Evolutionary conservation across 2,329 filamentous ascomycete species (phyloP), one percentile per base, ranked within the genome.

Genomic region (Lachnellula hyalina): DNA sequence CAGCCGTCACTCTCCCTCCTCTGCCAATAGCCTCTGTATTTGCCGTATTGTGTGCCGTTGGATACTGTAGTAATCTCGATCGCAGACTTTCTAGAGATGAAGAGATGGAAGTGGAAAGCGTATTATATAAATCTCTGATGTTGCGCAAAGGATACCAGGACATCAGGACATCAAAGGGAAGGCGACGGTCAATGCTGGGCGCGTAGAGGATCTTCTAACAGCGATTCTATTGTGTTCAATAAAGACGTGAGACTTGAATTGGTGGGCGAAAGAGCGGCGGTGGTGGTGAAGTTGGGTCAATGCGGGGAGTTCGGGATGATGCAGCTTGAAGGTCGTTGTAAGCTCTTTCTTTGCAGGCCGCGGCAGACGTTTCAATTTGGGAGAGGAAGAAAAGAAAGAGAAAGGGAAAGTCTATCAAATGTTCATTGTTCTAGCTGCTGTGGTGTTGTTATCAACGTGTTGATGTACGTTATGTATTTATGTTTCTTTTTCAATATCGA

Each of bases 261-360:
- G n/a, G 36, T 40, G 46, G 35, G 47, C 55, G 47, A 60, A 65
- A 64, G 56, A 58, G 46, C 60, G 58, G 58, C 54, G 41, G 36
- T 25, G 52, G 17, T 46, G 41, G 40, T n/a, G 57, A 58, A 50
- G 55, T 55, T 57, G 46, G 51, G 55, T 59, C 60, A 63, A 64
- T 64, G 63, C 61, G 61, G 61, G 56, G 47, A 52, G 61, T 65
- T 62, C 65, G 63, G 65, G 49, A 66, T 60, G 57, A 56, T 65
- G 64, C 64, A 66, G 58, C 44, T 55, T 48, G 25, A 25, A 25
- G 21, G 3, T 4, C 21, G 3, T 38, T 11, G 5, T n/a, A 38
- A 12, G 35, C 35, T 38, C 35, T 38, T 38, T 58, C 42, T 51
- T 47, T 52, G 47, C 41, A 14, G 21, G 19, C n/a, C 25, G 49